A percentile compares a stretch with the other conserved stretches of the same genome.
Conservation (phyloP, 192 early-diverging fungal species). For the Geranomyces michiganensis region DNA sequence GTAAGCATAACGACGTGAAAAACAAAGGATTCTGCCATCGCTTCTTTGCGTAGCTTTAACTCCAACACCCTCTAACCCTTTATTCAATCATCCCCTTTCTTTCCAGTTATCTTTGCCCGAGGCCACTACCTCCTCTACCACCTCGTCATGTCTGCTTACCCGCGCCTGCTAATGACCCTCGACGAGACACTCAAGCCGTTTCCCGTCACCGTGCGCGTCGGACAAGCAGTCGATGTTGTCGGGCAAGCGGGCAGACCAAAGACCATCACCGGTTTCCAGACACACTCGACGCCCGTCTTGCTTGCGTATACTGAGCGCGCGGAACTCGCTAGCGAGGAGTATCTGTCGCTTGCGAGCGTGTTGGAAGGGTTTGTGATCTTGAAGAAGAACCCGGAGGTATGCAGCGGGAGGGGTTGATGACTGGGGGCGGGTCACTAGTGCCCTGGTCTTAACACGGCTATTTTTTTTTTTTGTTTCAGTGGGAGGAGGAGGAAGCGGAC, state of each 20-base stretch:
- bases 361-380: conserved; percentile 97
- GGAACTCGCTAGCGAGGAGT: conserved; percentile 98
- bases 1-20: conserved; percentile 45
- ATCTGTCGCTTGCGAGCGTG: conserved; percentile 77
- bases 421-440: background rate
- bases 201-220: conserved; percentile 90
- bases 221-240: conserved; percentile 98
- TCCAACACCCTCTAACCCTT: too few species aligned
- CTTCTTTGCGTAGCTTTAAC: too few species aligned
- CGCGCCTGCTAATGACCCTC: conserved; percentile 96
- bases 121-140: conserved; percentile 95
- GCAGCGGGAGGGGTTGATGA: background rate
- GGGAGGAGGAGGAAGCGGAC: conserved; percentile 44
- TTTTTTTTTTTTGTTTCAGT: conserved; percentile 30
- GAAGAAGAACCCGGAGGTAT: conserved; percentile 77
- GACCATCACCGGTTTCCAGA: conserved; percentile 99
- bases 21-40: too few species aligned
- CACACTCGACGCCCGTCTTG: conserved; percentile 95
- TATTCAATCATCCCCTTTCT: background rate
- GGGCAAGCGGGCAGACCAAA: conserved; percentile 98
- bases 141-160: conserved; percentile 92
- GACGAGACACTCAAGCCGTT: conserved; percentile 85
- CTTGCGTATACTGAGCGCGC: conserved; percentile 95
- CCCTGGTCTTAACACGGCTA: background rate
- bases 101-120: conserved; percentile 78